Percentiles rank a stretch among this genome's conserved stretches.
These are phyloP conservation scores for Thielaviopsis punctulata DNA, from an alignment of 2,329 filamentous ascomycete genomes.

Conservation along the genomic window DNA sequence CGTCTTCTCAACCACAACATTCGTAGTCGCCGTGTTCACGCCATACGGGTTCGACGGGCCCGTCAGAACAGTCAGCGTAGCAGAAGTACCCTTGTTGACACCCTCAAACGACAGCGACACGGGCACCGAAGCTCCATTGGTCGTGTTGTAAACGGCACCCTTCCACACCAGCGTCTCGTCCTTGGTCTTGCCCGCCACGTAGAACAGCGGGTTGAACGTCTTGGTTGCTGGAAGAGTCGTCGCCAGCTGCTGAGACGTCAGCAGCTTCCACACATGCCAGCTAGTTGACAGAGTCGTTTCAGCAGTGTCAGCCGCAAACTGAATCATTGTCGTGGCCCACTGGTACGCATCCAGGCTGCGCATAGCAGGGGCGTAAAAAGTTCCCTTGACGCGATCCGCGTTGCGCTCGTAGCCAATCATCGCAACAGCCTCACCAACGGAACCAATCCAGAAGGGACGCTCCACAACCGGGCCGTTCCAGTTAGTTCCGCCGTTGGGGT, in stretches of 20 bases:
- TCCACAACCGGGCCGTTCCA: conserved; percentile 28
- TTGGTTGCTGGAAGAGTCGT: conserved; percentile 28
- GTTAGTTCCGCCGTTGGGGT: conserved; percentile 33
- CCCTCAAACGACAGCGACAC: conserved; percentile 30
- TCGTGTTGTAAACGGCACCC: conserved; percentile 35
- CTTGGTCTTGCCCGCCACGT: conserved; percentile 30
- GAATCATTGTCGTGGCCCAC: conserved; percentile 33
- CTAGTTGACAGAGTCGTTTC: conserved; percentile 33
- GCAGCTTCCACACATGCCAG: conserved; percentile 32
- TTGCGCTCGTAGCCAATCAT: conserved; percentile 50
- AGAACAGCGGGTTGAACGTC: conserved; percentile 30
- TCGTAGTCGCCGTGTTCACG: conserved; percentile 27
- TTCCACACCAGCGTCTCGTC: conserved; percentile 30
- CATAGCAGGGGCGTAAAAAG: conserved; percentile 33
- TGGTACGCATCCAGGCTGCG: conserved; percentile 33
- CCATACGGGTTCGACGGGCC: conserved; percentile 26
- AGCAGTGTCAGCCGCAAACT: conserved; percentile 29
- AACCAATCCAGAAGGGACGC: conserved; percentile 40
- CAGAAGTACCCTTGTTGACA: conserved; percentile 22
- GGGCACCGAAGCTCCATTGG: conserved; percentile 25
- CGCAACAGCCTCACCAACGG: conserved; percentile 47
- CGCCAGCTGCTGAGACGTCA: conserved; percentile 28
- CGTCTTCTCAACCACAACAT: conserved; percentile 29
- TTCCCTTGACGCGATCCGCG: conserved; percentile 37
- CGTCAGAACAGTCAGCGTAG: conserved; percentile 28